Conservation (phyloP, 305 asterid species). For the Fraxinus sp. region DNA sequence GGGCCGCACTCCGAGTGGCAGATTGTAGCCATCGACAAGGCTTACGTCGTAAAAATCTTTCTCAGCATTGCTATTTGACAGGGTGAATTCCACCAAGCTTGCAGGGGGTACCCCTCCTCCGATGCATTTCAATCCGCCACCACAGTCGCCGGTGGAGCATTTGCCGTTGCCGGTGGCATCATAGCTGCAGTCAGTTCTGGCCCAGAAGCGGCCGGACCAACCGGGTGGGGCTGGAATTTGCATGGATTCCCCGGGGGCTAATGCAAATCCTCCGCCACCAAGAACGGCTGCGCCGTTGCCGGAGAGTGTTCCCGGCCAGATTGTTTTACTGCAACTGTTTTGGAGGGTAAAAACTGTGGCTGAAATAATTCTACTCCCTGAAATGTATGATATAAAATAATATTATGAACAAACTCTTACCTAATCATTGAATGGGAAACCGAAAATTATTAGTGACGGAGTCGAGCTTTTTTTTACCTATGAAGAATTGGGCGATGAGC, state of each 20-base stretch:
- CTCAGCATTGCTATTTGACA: slow-evolving; percentile 46
- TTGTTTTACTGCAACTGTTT: slow-evolving; percentile 53
- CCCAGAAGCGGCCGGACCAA: slow-evolving; percentile 81
- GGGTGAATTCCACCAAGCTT: slow-evolving; percentile 66
- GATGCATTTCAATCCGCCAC: slow-evolving; percentile 39
- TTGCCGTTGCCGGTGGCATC: slow-evolving; percentile 45
- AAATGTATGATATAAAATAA: neutral
- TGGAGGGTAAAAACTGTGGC: slow-evolving; percentile 52
- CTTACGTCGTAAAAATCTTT: slow-evolving; percentile 81
- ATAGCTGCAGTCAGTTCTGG: slow-evolving; percentile 48
- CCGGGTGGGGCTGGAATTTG: slow-evolving; percentile 53
- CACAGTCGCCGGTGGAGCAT: slow-evolving; percentile 64
- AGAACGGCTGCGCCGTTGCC: slow-evolving; percentile 45
- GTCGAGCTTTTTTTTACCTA: slow-evolving; percentile 16
- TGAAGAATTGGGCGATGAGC: slow-evolving; percentile 19
- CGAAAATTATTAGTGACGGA: neutral
- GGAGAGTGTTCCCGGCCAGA: slow-evolving; percentile 73
- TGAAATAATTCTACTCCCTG: slow-evolving; percentile 41
- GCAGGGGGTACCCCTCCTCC: slow-evolving; percentile 64
- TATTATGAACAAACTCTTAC: too few species aligned
- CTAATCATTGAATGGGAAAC: neutral
- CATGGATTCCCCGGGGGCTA: slow-evolving; percentile 48
- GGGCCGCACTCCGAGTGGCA: slow-evolving; percentile 53
- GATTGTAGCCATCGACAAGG: slow-evolving; percentile 82
- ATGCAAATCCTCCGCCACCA: slow-evolving; percentile 52